Conservation (phyloP, 768 basidiomycete genomes). For the Tulasnella sp. region DNA sequence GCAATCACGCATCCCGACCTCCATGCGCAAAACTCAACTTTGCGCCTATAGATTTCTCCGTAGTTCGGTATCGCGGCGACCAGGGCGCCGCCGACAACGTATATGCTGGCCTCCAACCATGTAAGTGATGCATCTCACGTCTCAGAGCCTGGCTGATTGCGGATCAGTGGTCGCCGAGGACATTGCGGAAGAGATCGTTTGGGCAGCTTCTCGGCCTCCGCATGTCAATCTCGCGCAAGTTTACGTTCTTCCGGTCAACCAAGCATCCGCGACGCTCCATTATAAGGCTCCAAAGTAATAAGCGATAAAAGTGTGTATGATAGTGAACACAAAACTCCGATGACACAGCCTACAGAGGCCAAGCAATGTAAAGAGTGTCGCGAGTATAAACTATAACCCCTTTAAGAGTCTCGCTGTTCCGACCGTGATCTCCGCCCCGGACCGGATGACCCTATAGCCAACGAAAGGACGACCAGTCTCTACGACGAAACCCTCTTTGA, state of each 20-base stretch:
- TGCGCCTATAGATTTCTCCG: slow-evolving; percentile 70
- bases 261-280: slow-evolving; percentile 52
- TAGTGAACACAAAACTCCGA: not conserved
- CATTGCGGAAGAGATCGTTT: slow-evolving; percentile 97
- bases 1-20: not conserved
- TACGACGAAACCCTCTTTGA: slow-evolving; percentile 33
- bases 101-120: slow-evolving; percentile 83
- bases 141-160: not conserved
- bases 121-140: slow-evolving; percentile 53
- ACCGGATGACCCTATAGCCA: slow-evolving; percentile 25
- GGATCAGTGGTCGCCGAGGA: slow-evolving; percentile 74
- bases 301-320: not conserved
- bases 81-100: slow-evolving; percentile 80
- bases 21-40: not conserved
- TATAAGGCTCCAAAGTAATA: slow-evolving; percentile 49
- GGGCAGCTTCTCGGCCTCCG: slow-evolving; percentile 88
- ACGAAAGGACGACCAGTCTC: slow-evolving; percentile 29
- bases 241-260: slow-evolving; percentile 46
- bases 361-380: not conserved
- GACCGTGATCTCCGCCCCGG: slow-evolving; percentile 24
- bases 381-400: not conserved
- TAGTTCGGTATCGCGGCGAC: slow-evolving; percentile 89
- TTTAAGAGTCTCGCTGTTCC: slow-evolving; percentile 25
- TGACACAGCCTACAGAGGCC: not conserved
- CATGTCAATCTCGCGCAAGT: slow-evolving; percentile 91